Conservation (phyloP, 805 yeast genomes). For the Saccharomycopsis babjevae region DNA sequence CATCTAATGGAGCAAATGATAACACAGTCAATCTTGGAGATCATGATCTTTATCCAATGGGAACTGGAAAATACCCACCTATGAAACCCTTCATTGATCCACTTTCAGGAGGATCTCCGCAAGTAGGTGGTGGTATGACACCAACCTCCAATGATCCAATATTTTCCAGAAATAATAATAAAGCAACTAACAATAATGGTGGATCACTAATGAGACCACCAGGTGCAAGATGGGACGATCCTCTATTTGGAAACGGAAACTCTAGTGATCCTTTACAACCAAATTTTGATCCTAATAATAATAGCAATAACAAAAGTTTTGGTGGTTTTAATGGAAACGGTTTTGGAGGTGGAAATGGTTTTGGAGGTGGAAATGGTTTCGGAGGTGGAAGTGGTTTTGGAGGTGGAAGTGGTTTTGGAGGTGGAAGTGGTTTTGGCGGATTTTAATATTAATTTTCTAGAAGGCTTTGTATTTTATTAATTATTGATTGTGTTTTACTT, state of each 20-base stretch:
- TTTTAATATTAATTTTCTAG: not conserved
- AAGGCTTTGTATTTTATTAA: not conserved
- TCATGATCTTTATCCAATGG: slow-evolving; percentile 27
- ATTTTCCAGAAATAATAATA: slow-evolving; percentile 17
- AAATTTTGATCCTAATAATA: slow-evolving; percentile 5
- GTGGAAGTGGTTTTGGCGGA: slow-evolving; percentile 19
- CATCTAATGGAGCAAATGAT: not conserved
- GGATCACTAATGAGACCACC: slow-evolving; percentile 24
- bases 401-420: slow-evolving; percentile 17
- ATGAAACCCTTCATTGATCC: slow-evolving; percentile 23
- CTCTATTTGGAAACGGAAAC: slow-evolving; percentile 18
- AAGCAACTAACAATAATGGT: slow-evolving; percentile 9
- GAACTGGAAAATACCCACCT: slow-evolving; percentile 24
- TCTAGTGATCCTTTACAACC: slow-evolving; percentile 6
- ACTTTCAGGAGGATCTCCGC: slow-evolving; percentile 14
- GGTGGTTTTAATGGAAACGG: slow-evolving; percentile 2
- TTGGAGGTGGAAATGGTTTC: slow-evolving; percentile 5
- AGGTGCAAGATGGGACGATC: slow-evolving; percentile 32
- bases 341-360: not conserved
- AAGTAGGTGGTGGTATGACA: slow-evolving; percentile 25
- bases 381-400: slow-evolving; percentile 23
- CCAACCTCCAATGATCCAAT: slow-evolving; percentile 25
- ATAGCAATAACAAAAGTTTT: not conserved
- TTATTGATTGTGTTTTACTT: not conserved
- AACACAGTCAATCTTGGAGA: slow-evolving; percentile 21